Base-by-base conservation (phyloP, 495 filamentous ascomycete species). In the Daldinia childiae region DNA sequence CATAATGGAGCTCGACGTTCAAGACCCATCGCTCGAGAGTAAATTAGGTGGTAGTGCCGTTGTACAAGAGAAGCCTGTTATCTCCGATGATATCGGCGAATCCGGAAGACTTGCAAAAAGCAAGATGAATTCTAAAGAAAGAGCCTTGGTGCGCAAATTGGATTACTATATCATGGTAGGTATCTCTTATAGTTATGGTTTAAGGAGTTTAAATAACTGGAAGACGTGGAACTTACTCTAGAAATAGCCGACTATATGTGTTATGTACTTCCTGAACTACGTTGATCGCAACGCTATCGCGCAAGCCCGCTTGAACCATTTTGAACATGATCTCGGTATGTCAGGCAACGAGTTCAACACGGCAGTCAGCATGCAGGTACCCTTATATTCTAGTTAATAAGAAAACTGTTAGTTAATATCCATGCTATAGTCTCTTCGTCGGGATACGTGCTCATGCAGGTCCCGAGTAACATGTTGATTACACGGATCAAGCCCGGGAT, bases 221-320 rank as follows among this genome's bases (percentile, higher is more conserved):
- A 56, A 14, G 27, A 32, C n/a, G n/a, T n/a, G n/a, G n/a, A 11
- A 32, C 62, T 65, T 9, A 65, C 34, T 12, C 29, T 45, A n/a
- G 24, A 11, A n/a, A 32, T 19, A 79, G 79, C 82, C 82, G 38
- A 79, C 77, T 6, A 75, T 86, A 30, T 86, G 82, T 76, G 45
- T 80, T 39, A 84, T 86, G 82, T 86, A 86, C 57, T 80, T 85
- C 61, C 72, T 87, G 9, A 83, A 84, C 45, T 84, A 84, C 58
- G 67, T 85, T 58, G 85, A 87, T 52, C 75, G 84, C 32, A 87
- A 87, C 58, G 77, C 77, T 45, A 81, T 84, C 68, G 73, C 80
- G 3, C 74, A 76, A 76, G 81, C 83, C 15, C 73, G 78, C 11
- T 77, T 86, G 6, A 78, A 82, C 45, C 78, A 80, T n/a, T 73